Evolutionary conservation across 352 stramenopile species (phyloP).

Genomic region (Globisporangium paddicum): DNA sequence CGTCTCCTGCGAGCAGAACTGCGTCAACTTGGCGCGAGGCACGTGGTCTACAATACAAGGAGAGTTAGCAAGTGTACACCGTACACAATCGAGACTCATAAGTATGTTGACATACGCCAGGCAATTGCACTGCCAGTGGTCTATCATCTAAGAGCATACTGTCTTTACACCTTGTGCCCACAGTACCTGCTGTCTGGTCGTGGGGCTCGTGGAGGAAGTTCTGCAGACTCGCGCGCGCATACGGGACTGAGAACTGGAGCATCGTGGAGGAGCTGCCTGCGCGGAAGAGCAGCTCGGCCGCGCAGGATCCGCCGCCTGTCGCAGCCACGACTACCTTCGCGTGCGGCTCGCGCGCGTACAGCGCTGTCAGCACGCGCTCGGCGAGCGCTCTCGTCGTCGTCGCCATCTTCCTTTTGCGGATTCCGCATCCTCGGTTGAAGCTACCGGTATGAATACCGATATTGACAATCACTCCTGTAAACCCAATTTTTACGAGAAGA

Average conservation of each 20-base stretch:
- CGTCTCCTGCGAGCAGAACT: conserved; percentile 58
- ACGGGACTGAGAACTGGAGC: conserved; percentile 63
- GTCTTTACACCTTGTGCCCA: too few relatives aligned
- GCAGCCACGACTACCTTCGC: conserved; percentile 51
- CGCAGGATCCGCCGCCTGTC: conserved; percentile 50
- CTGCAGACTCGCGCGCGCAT: conserved; percentile 55
- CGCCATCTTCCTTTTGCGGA: not conserved
- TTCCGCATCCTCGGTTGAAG: not conserved
- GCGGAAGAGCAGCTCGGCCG: conserved; percentile 42
- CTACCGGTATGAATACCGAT: not conserved
- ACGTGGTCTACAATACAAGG: not conserved
- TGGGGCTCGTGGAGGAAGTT: conserved; percentile 31
- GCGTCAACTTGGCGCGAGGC: conserved; percentile 4
- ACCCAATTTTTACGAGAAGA: too few relatives aligned
- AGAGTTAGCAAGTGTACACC: not conserved
- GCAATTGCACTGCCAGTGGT: not conserved
- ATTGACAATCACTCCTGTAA: not conserved
- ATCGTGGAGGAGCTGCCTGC: conserved; percentile 66
- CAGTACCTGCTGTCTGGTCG: conserved; percentile 7
- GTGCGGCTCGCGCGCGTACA: conserved; percentile 47
- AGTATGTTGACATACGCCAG: not conserved
- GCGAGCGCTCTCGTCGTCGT: conserved; percentile 18
- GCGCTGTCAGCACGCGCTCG: conserved; percentile 45
- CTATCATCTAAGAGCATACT: not conserved
- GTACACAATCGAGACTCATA: not conserved